Evolutionary conservation across 2,329 filamentous ascomycete species (phyloP), one percentile per base, ranked within the genome.

Genomic region (Alternaria sp.): DNA sequence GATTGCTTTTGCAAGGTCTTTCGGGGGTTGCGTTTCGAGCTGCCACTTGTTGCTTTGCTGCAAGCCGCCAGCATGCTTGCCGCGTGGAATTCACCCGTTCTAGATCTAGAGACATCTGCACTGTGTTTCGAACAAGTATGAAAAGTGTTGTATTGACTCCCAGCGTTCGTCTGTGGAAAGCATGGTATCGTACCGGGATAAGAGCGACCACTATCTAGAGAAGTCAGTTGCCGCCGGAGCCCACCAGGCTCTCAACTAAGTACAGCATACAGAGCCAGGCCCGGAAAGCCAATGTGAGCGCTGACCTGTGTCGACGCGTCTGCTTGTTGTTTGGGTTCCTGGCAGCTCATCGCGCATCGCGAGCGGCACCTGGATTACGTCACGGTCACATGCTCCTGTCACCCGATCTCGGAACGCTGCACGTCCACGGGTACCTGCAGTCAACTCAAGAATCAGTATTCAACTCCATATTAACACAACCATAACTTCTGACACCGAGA

Each of bases 341-440:
- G 32, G 32, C 32, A 36, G 32, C 15, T 36, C 32, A n/a, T 36
- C 32, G 32, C 32, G 32, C 32, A 36, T 36, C 32, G 32, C 3
- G 32, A 36, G 32, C 32, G 32, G 32, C 32, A 36, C 15, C 21
- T 25, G 21, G 21, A 53, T 59, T 25, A 40, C 59, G 28, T 52
- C 59, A 47, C 19, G 12, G 43, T 58, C 59, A 61, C 54, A 23
- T 61, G 58, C 15, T n/a, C 15, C 28, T 9, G 21, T 15, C 15
- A 25, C 26, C 51, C 11, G 19, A 25, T 40, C 36, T 17, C n/a
- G 36, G 36, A 40, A 17, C 9, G 36, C 36, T 40, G 36, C 36
- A 54, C 32, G 10, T n/a, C 13, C 19, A 23, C 30, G 13, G 7
- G 26, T 28, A 15, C 11, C 10, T 23, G 19, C 36, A 40, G 2